These are phyloP conservation scores for Stevia rebaudiana DNA, from an alignment of 140 eudicot species.

Conservation along the genomic window DNA sequence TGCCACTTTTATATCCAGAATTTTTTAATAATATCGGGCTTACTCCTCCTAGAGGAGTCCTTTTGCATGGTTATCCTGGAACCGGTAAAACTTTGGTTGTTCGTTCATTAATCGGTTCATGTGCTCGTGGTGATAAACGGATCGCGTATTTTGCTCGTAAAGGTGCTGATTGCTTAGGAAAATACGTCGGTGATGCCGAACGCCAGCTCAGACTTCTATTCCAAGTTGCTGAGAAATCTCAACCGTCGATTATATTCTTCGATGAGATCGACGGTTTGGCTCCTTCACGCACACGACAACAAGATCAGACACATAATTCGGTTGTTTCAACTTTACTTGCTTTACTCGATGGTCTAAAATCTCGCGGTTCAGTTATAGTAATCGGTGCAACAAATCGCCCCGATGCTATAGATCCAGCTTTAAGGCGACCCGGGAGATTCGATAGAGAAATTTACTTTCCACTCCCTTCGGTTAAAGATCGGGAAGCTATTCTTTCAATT, in stretches of 20 bases:
- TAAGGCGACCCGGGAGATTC: slow-evolving; percentile 94
- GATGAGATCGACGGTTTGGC: slow-evolving; percentile 99
- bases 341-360: slow-evolving; percentile 84
- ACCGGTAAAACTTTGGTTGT: slow-evolving; percentile 96
- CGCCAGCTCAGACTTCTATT: slow-evolving; percentile 94
- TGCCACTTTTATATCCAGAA: slow-evolving; percentile 84
- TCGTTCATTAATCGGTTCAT: slow-evolving; percentile 86
- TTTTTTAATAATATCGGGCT: slow-evolving; percentile 72
- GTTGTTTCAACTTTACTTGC: slow-evolving; percentile 96
- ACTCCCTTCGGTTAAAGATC: slow-evolving; percentile 66
- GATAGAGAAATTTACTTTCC: slow-evolving; percentile 94
- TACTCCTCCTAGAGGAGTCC: slow-evolving; percentile 95
- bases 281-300: slow-evolving; percentile 84
- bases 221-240: slow-evolving; percentile 97
- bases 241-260: slow-evolving; percentile 90
- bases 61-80: slow-evolving; percentile 99
- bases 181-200: slow-evolving; percentile 99
- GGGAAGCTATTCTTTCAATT: slow-evolving; percentile 83
- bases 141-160: slow-evolving; percentile 98
- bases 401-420: slow-evolving; percentile 93
- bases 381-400: slow-evolving; percentile 99
- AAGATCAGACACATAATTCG: slow-evolving; percentile 98
- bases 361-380: slow-evolving; percentile 94
- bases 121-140: slow-evolving; percentile 89
- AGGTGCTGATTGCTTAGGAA: slow-evolving; percentile 98